A percentile compares a stretch with the other conserved stretches of the same genome.
Evolutionary conservation across 352 stramenopile genomes (phyloP).

Genomic region (Pythium coloratum): DNA sequence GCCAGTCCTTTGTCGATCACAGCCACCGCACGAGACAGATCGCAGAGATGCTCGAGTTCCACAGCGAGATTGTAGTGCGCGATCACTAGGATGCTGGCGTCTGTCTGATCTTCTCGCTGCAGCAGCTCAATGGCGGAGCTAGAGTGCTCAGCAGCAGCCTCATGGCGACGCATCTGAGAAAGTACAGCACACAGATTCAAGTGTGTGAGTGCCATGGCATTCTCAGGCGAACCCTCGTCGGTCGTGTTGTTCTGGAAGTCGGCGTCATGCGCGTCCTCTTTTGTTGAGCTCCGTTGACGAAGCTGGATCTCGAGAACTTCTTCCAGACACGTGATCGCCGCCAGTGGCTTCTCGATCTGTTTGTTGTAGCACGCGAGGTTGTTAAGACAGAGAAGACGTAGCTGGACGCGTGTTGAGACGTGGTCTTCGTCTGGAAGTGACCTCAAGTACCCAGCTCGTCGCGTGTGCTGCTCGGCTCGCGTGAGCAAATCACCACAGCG

Average conservation of each 20-base stretch:
- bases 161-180: constrained; percentile 51
- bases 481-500: constrained; percentile 20
- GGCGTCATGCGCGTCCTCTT: background rate
- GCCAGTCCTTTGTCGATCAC: constrained; percentile 30
- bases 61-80: constrained; percentile 62
- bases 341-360: constrained; percentile 38
- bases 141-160: constrained; percentile 47
- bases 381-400: constrained; percentile 61
- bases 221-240: background rate
- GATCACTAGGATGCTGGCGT: constrained; percentile 37
- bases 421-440: constrained; percentile 27
- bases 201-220: constrained; percentile 43
- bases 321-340: constrained; percentile 47
- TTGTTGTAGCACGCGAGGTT: constrained; percentile 68
- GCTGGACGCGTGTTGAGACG: constrained; percentile 28
- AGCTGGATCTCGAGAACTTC: constrained; percentile 49
- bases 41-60: constrained; percentile 54
- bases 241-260: background rate
- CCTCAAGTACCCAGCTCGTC: constrained; percentile 41
- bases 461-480: constrained; percentile 57
- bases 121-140: constrained; percentile 41
- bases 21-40: constrained; percentile 22
- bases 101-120: background rate
- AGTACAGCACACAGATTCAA: constrained; percentile 66
- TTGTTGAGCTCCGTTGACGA: constrained; percentile 16